Evolutionary conservation across 176 grass and related monocot genomes (phyloP), one percentile per base, ranked within the genome.

Genomic region (Oryza punctata): DNA sequence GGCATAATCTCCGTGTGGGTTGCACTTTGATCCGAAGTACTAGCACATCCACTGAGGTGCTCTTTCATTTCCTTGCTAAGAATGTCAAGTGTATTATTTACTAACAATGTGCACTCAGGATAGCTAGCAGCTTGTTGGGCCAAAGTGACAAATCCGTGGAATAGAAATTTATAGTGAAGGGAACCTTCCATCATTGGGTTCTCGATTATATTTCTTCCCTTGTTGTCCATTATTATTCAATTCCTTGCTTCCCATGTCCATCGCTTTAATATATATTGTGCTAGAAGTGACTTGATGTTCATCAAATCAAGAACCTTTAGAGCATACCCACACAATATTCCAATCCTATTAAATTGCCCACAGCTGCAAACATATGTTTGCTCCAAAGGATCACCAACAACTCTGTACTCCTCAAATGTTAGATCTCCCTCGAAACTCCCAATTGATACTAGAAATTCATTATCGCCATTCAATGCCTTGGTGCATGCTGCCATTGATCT

Each of bases 401-500:
- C 63, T 65, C 6, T 65, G 12, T 28, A 52, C 30, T 32, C 30
- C 49, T 52, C 26, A 14, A 18, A 52, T 2, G 14, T 52, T 5
- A 52, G 16, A 52, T 52, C 49, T 52, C 15, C 49, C 25, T 5
- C 24, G 12, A 65, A 26, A 26, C 63, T 28, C 63, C 4, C 25
- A 29, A 65, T 65, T 14, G 63, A 26, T 52, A 52, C 49, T 52
- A 52, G 49, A 52, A 18, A 52, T 52, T 52, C 49, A 52, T 19
- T 52, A 52, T 5, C 4, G 2, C 14, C 49, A 52, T 52, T 15
- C 14, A 52, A 52, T 52, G 49, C 49, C 3, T 52, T 52, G 15
- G 14, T 52, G 16, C 49, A 52, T 3, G 49, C 49, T 19, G 3
- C 78, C 78, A 76, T 82, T 24, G 71, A 81, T 69, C 65, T 72